These are phyloP conservation scores for Yarrowia phangngaensis DNA, from an alignment of 805 yeast species.

Conservation along the genomic window DNA sequence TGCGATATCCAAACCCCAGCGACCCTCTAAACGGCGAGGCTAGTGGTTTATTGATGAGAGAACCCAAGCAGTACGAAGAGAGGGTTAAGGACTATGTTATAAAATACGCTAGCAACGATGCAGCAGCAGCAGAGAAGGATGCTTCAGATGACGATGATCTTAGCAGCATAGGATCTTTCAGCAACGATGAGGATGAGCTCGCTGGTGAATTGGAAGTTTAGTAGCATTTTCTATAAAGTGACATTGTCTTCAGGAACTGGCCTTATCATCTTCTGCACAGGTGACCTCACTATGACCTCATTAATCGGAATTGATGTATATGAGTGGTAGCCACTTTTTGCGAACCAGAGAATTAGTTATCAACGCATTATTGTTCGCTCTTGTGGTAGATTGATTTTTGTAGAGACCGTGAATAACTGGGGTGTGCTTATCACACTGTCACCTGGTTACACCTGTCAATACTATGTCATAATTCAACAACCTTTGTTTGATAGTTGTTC, in stretches of 20 bases:
- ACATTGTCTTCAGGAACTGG: background rate
- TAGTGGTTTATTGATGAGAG: slow-evolving; percentile 67
- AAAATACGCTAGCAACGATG: slow-evolving; percentile 57
- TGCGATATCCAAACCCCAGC: slow-evolving; percentile 88
- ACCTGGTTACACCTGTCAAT: no score
- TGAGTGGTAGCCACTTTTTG: no score
- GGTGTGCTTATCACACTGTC: no score
- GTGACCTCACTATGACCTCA: no score
- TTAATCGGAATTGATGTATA: no score
- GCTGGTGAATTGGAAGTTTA: slow-evolving; percentile 43
- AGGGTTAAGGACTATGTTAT: slow-evolving; percentile 67
- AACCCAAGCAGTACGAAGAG: slow-evolving; percentile 60
- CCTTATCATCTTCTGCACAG: background rate
- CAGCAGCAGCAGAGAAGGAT: slow-evolving; percentile 48
- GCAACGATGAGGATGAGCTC: slow-evolving; percentile 42
- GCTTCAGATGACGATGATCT: slow-evolving; percentile 41
- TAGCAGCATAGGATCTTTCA: slow-evolving; percentile 44
- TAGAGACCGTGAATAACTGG: no score
- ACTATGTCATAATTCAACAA: slow-evolving; percentile 41
- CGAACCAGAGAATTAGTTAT: no score
- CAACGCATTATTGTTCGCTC: no score
- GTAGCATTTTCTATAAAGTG: slow-evolving; percentile 10
- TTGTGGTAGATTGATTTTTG: no score
- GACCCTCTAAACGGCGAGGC: slow-evolving; percentile 94
- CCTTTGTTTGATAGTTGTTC: slow-evolving; percentile 46